These are phyloP conservation scores for Aspergillus alliaceus DNA, from an alignment of 2,329 filamentous ascomycete genomes.

Conservation along the genomic window DNA sequence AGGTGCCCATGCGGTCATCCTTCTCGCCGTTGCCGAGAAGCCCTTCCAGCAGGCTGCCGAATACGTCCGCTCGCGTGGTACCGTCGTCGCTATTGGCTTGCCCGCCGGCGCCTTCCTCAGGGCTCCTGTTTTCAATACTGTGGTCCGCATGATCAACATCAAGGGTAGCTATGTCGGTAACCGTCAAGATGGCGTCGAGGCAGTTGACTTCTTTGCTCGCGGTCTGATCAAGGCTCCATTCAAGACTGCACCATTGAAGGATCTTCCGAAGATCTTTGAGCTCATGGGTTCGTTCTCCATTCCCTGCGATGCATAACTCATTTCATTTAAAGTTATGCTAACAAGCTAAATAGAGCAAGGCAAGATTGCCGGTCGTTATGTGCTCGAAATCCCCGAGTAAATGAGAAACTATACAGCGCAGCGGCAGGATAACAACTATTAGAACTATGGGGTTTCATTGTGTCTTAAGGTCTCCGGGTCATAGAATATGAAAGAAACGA, in stretches of 20 bases:
- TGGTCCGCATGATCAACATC: constrained; percentile 87
- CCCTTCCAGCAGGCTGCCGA: constrained; percentile 92
- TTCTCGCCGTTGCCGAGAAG: constrained; percentile 84
- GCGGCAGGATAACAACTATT: background rate
- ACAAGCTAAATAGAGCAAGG: constrained; percentile 32
- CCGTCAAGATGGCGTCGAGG: constrained; percentile 81
- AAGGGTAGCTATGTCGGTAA: constrained; percentile 94
- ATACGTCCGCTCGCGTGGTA: constrained; percentile 81
- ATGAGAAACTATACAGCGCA: background rate
- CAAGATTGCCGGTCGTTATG: constrained; percentile 45
- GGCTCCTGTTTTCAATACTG: constrained; percentile 86
- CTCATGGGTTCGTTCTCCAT: constrained; percentile 61
- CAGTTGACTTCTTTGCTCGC: constrained; percentile 81
- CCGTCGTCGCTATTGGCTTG: constrained; percentile 85
- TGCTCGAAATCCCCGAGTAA: constrained; percentile 45
- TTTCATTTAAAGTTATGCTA: constrained; percentile 11
- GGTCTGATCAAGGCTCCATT: constrained; percentile 84
- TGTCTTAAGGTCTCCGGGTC: background rate
- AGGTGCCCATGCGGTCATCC: constrained; percentile 82
- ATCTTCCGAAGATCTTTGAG: constrained; percentile 78
- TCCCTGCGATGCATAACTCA: background rate
- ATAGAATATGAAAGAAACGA: background rate
- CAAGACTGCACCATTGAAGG: constrained; percentile 78
- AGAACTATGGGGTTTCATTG: background rate
- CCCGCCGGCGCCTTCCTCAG: constrained; percentile 76